phyloP scores from a whole-genome alignment of 768 basidiomycete species.

The Lyophyllum shimeji region DNA sequence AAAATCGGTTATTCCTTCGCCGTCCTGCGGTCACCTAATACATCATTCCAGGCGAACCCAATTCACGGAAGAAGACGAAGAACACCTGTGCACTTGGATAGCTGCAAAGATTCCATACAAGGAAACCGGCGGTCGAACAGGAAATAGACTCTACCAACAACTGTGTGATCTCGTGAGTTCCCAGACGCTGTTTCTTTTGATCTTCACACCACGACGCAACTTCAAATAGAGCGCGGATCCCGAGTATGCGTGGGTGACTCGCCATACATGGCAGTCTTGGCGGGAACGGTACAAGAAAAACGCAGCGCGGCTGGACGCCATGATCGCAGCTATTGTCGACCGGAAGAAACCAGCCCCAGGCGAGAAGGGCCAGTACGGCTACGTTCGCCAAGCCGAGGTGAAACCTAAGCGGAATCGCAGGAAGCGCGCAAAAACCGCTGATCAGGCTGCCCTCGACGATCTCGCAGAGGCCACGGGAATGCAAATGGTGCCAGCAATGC shows the following conservation, averaged over 20 bases:
- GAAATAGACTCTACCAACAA: constrained; percentile 82
- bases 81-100: constrained; percentile 74
- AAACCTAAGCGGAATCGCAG: constrained; percentile 59
- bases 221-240: constrained; percentile 55
- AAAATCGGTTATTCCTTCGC: constrained; percentile 22
- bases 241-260: constrained; percentile 75
- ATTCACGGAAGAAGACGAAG: constrained; percentile 77
- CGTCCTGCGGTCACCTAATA: neutral
- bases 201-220: neutral
- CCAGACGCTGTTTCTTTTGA: neutral
- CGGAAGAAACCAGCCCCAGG: constrained; percentile 67
- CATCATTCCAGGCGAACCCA: constrained; percentile 60
- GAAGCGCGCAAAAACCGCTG: constrained; percentile 37
- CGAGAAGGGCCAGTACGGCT: constrained; percentile 82
- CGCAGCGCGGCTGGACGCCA: constrained; percentile 58
- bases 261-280: constrained; percentile 91
- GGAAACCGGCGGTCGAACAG: constrained; percentile 78
- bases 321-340: constrained; percentile 67
- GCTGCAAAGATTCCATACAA: constrained; percentile 83
- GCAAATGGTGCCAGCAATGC: constrained; percentile 15
- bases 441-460: constrained; percentile 24
- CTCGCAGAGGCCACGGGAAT: constrained; percentile 16
- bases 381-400: constrained; percentile 73
- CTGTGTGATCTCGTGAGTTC: constrained; percentile 64
- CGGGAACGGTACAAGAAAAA: constrained; percentile 89